Base-by-base conservation (phyloP, 23 red algal species). In the Agarophyton chilense region DNA sequence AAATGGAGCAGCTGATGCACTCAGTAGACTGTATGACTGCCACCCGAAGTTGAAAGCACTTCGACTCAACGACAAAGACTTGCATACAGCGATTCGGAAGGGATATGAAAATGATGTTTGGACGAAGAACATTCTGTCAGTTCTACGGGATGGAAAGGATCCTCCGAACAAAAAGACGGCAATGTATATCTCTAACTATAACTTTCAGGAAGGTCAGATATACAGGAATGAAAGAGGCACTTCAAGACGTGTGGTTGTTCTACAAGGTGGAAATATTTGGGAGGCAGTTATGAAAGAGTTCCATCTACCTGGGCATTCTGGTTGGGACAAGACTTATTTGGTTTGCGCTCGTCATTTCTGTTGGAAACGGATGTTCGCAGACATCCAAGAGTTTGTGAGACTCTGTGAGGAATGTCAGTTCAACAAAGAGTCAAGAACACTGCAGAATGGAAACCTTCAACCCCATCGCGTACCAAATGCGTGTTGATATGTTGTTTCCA, bases 251-350 rank as follows among this genome's bases (percentile, higher is more conserved):
- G 53, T 60, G 43, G 47, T 81, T 43, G 28, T 81, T 63, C 22
- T 52, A 38, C 38, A 4, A 9, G 14, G 40, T 39, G 53, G 22
- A 41, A 22, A 1, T 81, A 33, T 81, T 57, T 12, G 77, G 35
- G 0, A 40, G 17, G 22, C n/a, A 58, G 24, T 81, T 18, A 35
- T 42, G 14, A 81, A 25, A 26, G 77, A 81, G 29, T 81, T 81
- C 35, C 77, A 81, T 63, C 26, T 81, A 24, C 45, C 32, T 25
- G 31, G 45, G 26, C 77, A 81, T 55, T 81, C 52, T 14, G 77
- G 52, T 57, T 56, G 77, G 51, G 77, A 81, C 19, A 81, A 81
- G 57, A 81, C 77, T 0, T 81, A 81, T 57, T 81, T 58, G 53
- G 52, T 81, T 4, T 81, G 77, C 36, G 53, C 52, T 2, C 32